Conservation (phyloP, 2,329 filamentous ascomycete species). For the Botryosphaeria agaves region DNA sequence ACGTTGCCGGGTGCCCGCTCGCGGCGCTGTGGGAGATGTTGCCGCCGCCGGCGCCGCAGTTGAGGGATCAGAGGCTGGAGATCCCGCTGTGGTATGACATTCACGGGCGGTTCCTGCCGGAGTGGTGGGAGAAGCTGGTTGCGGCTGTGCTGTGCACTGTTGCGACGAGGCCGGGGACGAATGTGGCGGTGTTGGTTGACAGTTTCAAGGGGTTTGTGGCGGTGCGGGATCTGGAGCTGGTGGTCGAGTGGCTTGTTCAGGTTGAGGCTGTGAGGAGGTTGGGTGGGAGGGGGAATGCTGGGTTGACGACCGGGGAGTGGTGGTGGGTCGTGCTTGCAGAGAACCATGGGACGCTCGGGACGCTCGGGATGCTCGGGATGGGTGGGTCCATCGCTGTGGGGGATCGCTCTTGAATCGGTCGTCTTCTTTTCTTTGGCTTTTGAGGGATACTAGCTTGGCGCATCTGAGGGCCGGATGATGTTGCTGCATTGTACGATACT, state of each 20-base stretch:
- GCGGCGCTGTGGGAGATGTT: slow-evolving; percentile 14
- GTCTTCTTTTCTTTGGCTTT: too few relatives aligned
- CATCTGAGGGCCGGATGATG: too few relatives aligned
- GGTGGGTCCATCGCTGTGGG: too few relatives aligned
- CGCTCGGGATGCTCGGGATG: too few relatives aligned
- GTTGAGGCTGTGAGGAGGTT: slow-evolving; percentile 33
- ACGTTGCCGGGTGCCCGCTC: slow-evolving; percentile 37
- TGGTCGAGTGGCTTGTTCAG: slow-evolving; percentile 40
- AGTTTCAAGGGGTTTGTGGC: slow-evolving; percentile 42
- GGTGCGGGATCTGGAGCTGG: slow-evolving; percentile 41
- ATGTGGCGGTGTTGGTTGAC: slow-evolving; percentile 33
- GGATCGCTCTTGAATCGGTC: too few relatives aligned
- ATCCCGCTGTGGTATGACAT: slow-evolving; percentile 60
- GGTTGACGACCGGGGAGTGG: slow-evolving; percentile 41
- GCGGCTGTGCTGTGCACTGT: slow-evolving; percentile 44
- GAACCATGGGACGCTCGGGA: too few relatives aligned
- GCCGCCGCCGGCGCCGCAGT: slow-evolving; percentile 6
- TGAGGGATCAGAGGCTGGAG: slow-evolving; percentile 21
- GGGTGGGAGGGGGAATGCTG: slow-evolving; percentile 18
- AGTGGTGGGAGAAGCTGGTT: slow-evolving; percentile 47
- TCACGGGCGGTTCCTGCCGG: slow-evolving; percentile 38
- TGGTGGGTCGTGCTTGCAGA: slow-evolving; percentile 41
- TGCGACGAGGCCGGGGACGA: slow-evolving; percentile 43
- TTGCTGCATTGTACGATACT: too few relatives aligned
- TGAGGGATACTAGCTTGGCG: too few relatives aligned